Evolutionary conservation across 371 early-diverging fungal genomes (phyloP), one percentile per base, ranked within the genome.

Genomic region (Capillidium heterosporum): DNA sequence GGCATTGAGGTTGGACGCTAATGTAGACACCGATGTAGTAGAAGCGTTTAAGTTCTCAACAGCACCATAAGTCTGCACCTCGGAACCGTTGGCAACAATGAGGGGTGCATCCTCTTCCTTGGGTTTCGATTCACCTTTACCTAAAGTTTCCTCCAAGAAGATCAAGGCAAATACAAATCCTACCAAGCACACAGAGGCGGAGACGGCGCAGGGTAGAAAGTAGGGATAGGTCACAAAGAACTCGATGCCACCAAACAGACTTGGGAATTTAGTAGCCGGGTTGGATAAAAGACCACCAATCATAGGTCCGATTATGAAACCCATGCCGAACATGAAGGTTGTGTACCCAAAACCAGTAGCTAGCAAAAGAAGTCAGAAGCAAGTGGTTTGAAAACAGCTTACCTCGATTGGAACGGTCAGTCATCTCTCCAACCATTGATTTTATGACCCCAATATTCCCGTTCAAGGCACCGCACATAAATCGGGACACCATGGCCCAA

Each of bases 391-490:
- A 41, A 52, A 2, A 51, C 28, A 57, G 17, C 46, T 63, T 64
- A 27, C 77, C 78, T 59, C 81, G 78, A 60, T 89, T 91, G 0
- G 86, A 79, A 15, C 70, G 63, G 58, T 89, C 85, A 1, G 87
- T 82, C 51, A 90, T 70, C 63, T 94, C 95, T 1, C 84, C 87
- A 23, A 91, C 67, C 67, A 89, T 82, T 23, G 82, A 78, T 63
- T 90, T 91, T 28, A 84, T 71, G 1, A 89, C 87, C 8, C 84
- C 85, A 10, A 85, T 72, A 60, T 90, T 93, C 17, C 78, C 81
- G 63, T 85, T 87, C 41, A 91, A 60, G 19, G 85, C 54, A 15
- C 94, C 94, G 60, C 82, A 80, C 40, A 80, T 51, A 17, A 71
- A 66, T 5, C 89, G 75, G 8, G 77, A 67, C 5, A 67, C 59